Base-by-base conservation (phyloP, 1,139 yeast genomes). In the Sugiyamaella neomexicana region DNA sequence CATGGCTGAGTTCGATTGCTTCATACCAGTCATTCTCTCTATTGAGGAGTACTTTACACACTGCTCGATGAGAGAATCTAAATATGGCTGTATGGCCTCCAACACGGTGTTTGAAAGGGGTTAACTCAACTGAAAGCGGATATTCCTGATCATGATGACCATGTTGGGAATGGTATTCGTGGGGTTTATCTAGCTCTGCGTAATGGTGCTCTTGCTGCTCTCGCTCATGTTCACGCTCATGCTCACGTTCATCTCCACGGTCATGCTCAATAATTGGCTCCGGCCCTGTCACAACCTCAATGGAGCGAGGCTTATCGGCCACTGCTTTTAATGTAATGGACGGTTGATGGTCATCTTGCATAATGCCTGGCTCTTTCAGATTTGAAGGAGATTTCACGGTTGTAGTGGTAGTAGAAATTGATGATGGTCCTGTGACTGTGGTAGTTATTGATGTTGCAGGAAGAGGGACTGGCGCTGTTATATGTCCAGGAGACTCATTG, bases 21-120 rank as follows among this genome's bases (percentile, higher is more conserved):
- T 95, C 99, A 69, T 95, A 95, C 85, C 96, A 91, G 59, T 78
- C 73, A 69, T 93, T 89, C 67, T 95, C 99, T 59, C 96, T 77
- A 64, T 89, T 89, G 59, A 90, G 88, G 58, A 93, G 74, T 0
- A 95, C 95, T 70, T 95, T 95, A 71, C 99, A 93, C n/a, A 95
- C 97, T 0, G 98, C 98, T 55, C 89, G 77, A 62, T 85, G 86
- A 6, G 96, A 86, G 67, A 93, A 93, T 60, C 93, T 80, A 72
- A 93, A 95, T 46, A 95, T 90, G 1, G 98, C 97, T 0, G 97
- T 93, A 68, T 95, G 99, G 0, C 99, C 99, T 8, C 99, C 99
- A 6, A 95, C 99, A 66, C 88, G 88, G 67, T 93, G 91, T 60
- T 85, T 83, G 72, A 87, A 91, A 1, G 96, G 97, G 52, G 89